Conservation (phyloP, 2,329 filamentous ascomycete genomes). For the Pseudocercospora macadamiae region DNA sequence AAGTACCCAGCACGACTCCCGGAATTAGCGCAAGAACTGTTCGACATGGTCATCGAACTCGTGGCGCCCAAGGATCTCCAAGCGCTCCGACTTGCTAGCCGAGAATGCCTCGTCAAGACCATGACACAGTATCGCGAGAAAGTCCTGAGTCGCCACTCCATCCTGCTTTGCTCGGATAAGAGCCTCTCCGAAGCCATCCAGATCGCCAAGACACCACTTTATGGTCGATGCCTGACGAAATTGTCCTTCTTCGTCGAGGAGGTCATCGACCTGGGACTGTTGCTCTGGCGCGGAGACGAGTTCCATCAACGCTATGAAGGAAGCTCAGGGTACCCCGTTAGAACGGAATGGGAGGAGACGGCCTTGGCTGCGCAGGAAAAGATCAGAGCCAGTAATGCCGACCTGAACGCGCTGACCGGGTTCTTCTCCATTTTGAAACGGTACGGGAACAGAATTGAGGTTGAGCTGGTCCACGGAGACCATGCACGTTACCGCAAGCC, state of each 20-base stretch:
- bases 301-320: neutral
- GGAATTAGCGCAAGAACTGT: too few species aligned
- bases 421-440: neutral
- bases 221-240: neutral
- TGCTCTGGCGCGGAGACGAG: neutral
- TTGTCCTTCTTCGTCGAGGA: neutral
- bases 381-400: neutral
- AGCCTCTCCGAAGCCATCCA: neutral
- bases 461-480: neutral
- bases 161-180: neutral
- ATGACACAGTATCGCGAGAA: too few species aligned
- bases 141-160: too few species aligned
- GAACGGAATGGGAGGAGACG: neutral
- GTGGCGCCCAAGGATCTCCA: too few species aligned
- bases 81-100: too few species aligned
- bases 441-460: neutral
- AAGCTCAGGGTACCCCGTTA: neutral
- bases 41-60: too few species aligned
- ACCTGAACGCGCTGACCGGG: neutral
- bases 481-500: neutral
- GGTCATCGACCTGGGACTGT: neutral
- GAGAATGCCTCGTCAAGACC: too few species aligned
- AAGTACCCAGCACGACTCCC: too few species aligned
- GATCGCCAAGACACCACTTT: neutral
- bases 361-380: neutral